These are phyloP conservation scores for Millerozyma acaciae DNA, from an alignment of 805 yeast genomes.

Conservation along the genomic window DNA sequence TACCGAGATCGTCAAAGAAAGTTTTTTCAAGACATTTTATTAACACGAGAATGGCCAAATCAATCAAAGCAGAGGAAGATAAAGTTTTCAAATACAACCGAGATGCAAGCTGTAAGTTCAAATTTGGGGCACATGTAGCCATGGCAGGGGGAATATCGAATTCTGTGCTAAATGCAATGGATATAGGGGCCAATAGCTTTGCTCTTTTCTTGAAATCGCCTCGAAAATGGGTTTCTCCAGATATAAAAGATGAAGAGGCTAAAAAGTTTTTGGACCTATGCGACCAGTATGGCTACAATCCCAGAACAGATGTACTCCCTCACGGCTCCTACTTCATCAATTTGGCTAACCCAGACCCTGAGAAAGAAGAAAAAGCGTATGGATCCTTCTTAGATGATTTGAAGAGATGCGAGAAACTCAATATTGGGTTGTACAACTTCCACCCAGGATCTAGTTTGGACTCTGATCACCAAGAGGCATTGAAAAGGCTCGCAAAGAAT, in stretches of 20 bases:
- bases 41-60: background rate
- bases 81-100: slow-evolving; percentile 16
- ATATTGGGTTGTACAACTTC: slow-evolving; percentile 83
- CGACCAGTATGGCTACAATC: slow-evolving; percentile 59
- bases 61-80: background rate
- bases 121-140: slow-evolving; percentile 88
- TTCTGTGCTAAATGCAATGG: slow-evolving; percentile 50
- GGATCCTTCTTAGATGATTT: slow-evolving; percentile 82
- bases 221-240: slow-evolving; percentile 86
- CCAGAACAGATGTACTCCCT: slow-evolving; percentile 78
- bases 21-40: too few species aligned
- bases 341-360: slow-evolving; percentile 83
- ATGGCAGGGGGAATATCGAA: slow-evolving; percentile 79
- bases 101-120: slow-evolving; percentile 21
- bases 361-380: slow-evolving; percentile 71
- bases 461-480: slow-evolving; percentile 58
- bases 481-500: slow-evolving; percentile 67
- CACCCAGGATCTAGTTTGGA: slow-evolving; percentile 91
- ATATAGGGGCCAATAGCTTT: slow-evolving; percentile 69
- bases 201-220: slow-evolving; percentile 91
- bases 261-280: slow-evolving; percentile 62
- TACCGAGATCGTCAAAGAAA: too few species aligned
- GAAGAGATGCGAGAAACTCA: slow-evolving; percentile 77
- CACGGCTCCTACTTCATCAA: slow-evolving; percentile 95
- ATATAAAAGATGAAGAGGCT: slow-evolving; percentile 63